Evolutionary conservation across 495 filamentous ascomycete species (phyloP).

Genomic region (Penicillium salamii): DNA sequence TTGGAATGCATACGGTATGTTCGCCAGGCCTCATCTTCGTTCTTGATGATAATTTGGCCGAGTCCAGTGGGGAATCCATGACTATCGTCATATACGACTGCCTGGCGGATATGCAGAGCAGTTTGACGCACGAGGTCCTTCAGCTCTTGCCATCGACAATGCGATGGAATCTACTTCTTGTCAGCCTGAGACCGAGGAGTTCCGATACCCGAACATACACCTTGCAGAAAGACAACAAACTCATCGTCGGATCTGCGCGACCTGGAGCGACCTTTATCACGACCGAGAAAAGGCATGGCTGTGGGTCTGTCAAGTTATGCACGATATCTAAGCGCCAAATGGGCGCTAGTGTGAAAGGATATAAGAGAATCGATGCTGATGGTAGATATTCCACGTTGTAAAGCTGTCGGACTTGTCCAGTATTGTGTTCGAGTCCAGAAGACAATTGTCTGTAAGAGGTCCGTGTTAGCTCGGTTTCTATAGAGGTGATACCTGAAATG

Average conservation of each 20-base stretch:
- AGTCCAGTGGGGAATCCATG: slow-evolving; percentile 46
- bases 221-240: slow-evolving; percentile 47
- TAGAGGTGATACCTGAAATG: not conserved
- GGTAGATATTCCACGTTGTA: slow-evolving; percentile 16
- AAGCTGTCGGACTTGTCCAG: slow-evolving; percentile 20
- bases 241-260: slow-evolving; percentile 41
- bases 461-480: not conserved
- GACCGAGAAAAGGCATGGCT: slow-evolving; percentile 31
- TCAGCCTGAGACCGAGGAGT: slow-evolving; percentile 1
- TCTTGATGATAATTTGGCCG: slow-evolving; percentile 49
- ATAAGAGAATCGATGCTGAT: not conserved
- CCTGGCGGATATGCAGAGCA: slow-evolving; percentile 46
- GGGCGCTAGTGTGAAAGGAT: not conserved
- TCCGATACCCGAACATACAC: slow-evolving; percentile 26
- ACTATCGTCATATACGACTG: slow-evolving; percentile 47
- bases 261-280: slow-evolving; percentile 33
- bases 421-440: slow-evolving; percentile 12
- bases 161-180: slow-evolving; percentile 38
- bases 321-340: not conserved
- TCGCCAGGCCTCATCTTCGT: slow-evolving; percentile 48
- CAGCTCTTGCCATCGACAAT: slow-evolving; percentile 50
- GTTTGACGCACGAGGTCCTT: slow-evolving; percentile 49
- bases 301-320: not conserved
- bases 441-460: not conserved
- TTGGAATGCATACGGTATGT: slow-evolving; percentile 38